A percentile compares a stretch with the other conserved stretches of the same genome.
Conservation (phyloP, 495 filamentous ascomycete species). For the Annulohypoxylon moriforme region DNA sequence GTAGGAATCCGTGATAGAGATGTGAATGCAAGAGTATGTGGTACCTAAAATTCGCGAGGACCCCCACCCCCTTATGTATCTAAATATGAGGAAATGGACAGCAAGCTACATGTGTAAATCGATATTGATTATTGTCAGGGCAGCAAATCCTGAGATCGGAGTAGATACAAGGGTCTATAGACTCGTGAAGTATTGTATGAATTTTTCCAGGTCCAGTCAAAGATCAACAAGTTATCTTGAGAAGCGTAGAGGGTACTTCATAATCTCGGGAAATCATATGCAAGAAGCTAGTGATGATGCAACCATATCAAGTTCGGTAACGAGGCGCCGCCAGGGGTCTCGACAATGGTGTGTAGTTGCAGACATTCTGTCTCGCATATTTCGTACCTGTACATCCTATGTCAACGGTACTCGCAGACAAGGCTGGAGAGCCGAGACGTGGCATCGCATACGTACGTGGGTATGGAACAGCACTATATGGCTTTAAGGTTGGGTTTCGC, state of each 20-base stretch:
- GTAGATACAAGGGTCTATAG: slow-evolving; percentile 14
- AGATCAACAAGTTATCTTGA: slow-evolving; percentile 44
- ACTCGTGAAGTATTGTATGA: slow-evolving; percentile 22
- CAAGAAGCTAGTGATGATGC: slow-evolving; percentile 38
- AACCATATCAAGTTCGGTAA: slow-evolving; percentile 44
- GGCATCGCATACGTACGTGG: slow-evolving; percentile 18
- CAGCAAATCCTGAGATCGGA: slow-evolving; percentile 30
- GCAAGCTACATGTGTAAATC: slow-evolving; percentile 27
- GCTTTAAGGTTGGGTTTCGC: slow-evolving; percentile 2
- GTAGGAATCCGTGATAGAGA: slow-evolving; percentile 25
- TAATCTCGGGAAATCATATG: slow-evolving; percentile 43
- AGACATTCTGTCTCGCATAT: slow-evolving; percentile 28
- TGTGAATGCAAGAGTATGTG: slow-evolving; percentile 20
- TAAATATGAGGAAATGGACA: slow-evolving; percentile 19
- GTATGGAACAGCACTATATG: slow-evolving; percentile 16
- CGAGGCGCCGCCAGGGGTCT: slow-evolving; percentile 39
- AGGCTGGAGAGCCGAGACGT: slow-evolving; percentile 33
- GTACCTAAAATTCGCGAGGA: slow-evolving; percentile 13
- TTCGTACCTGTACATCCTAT: slow-evolving; percentile 39
- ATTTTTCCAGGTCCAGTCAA: slow-evolving; percentile 45
- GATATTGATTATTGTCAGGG: slow-evolving; percentile 20
- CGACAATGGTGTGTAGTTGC: slow-evolving; percentile 29
- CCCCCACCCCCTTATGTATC: slow-evolving; percentile 45
- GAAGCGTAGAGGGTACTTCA: slow-evolving; percentile 31
- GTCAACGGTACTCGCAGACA: slow-evolving; percentile 26